Percentiles rank a stretch among this genome's conserved stretches.
phyloP scores from a whole-genome alignment of 225 moss, liverwort and hornwort species.

The Sphagnum contortum region DNA sequence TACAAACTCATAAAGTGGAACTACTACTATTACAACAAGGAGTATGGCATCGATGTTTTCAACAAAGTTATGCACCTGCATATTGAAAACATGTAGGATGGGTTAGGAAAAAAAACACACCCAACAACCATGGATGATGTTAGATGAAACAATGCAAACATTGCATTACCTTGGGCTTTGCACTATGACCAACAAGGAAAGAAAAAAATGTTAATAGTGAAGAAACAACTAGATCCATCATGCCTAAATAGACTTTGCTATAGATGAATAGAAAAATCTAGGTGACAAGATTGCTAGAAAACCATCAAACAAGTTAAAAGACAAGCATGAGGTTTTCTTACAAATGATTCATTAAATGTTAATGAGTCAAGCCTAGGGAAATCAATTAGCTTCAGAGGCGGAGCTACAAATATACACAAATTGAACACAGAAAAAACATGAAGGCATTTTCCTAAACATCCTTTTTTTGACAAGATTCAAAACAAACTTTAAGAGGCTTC shows the following conservation, averaged over 20 bases:
- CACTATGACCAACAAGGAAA: no score
- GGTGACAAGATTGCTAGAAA: no score
- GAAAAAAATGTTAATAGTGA: no score
- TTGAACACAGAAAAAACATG: neutral
- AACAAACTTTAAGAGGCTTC: no score
- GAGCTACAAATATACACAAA: slow-evolving; percentile 21
- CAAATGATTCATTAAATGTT: slow-evolving; percentile 32
- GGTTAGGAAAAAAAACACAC: neutral
- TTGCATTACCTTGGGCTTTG: no score
- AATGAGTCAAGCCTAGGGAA: slow-evolving; percentile 40
- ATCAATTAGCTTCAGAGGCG: slow-evolving; percentile 46
- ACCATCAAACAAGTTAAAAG: no score
- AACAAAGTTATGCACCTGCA: slow-evolving; percentile 39
- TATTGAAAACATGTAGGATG: neutral
- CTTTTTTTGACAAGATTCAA: no score
- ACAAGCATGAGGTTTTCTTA: slow-evolving; percentile 4
- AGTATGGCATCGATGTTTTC: slow-evolving; percentile 37
- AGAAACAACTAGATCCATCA: no score
- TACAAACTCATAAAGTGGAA: slow-evolving; percentile 35
- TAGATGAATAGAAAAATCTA: no score
- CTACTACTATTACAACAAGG: slow-evolving; percentile 37
- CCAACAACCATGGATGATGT: neutral
- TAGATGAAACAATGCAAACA: no score
- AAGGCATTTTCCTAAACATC: no score
- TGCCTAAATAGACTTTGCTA: no score